Base-by-base conservation (phyloP, 2,329 filamentous ascomycete species). In the Diaporthe citriasiana region DNA sequence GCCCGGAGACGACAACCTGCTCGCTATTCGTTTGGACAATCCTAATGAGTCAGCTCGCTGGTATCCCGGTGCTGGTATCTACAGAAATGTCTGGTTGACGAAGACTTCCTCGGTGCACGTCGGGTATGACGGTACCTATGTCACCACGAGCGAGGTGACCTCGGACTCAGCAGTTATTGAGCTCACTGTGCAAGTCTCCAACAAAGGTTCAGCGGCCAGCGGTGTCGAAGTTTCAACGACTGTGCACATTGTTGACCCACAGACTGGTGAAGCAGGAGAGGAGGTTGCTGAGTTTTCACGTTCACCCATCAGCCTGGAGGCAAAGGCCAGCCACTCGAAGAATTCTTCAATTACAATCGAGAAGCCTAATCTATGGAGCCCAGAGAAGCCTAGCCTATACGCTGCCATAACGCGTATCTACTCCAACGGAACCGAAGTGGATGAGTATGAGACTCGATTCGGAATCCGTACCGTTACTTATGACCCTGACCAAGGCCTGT, bases 51-150 rank as follows among this genome's bases (percentile, higher is more conserved):
- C 83, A 2, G 87, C 88, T 2, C 84, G 88, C 3, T 90, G 87
- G 87, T 90, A 89, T 74, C 87, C 88, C 5, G 88, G 88, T 19
- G 88, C 82, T 17, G 88, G 88, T 0, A 81, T 90, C 19, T 89
- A 89, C 77, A 84, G 87, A 1, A 88, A 89, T 73, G 82, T 89
- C 5, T 90, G 87, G 88, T 82, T 90, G 22, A 84, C 85, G 47
- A 89, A 86, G 73, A 84, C 85, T 15, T 79, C 85, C 47, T 78
- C 83, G 1, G 80, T 83, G 0, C 88, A 89, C 73, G 84, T 90
- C 4, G 84, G 79, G 12, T 85, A 89, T 57, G 87, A 81, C 60
- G 88, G 88, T 4, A 89, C 87, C 0, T 86, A 82, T 63, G 81
- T 89, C 71, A 87, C 84, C 0, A 85, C 87, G 9, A 83, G 80